Evolutionary conservation across 805 yeast genomes (phyloP), one percentile per base, ranked within the genome.

Genomic region (Hanseniaspora nectarophila): DNA sequence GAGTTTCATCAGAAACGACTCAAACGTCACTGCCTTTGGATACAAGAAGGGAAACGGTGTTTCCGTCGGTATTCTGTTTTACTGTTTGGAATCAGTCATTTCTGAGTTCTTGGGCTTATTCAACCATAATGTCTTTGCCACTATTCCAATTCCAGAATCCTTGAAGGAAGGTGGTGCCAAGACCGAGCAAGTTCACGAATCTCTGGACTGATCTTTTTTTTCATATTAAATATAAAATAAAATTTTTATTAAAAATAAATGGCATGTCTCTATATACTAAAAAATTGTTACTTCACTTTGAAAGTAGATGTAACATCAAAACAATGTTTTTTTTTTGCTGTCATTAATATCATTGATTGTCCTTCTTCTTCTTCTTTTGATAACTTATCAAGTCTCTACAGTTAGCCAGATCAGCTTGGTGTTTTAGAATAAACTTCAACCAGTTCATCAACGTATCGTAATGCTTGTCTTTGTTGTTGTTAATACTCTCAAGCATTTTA

Each of bases 31-130:
- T 5, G 43, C 20, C 4, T 34, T 21, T 24, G 45, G 33, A 10
- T 20, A 18, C 15, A 42, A 40, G 26, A 42, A 46, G 12, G 31
- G 52, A 6, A 42, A 57, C 3, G 65, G 67, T 33, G 65, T 66
- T 39, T 66, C 69, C 4, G 51, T 66, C 21, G 68, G 67, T 16
- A 63, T 66, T 26, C 63, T 67, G 67, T 45, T 64, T 15, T 64
- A 66, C 65, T 67, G 68, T 1, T 57, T 66, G 35, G 60, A 59
- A 35, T 59, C 58, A 32, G 63, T 63, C 2, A 49, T 65, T 10
- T 57, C 58, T 43, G 62, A 63, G 4, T 39, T 62, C 7, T 66
- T 64, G 43, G 39, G 31, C 12, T 60, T 64, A 42, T 52, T 65
- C 23, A 56, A 59, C 15, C 58, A 58, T 16, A 58, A 59, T 45